Evolutionary conservation across 371 early-diverging fungal species (phyloP).

Genomic region (Haplosporangium sp.): DNA sequence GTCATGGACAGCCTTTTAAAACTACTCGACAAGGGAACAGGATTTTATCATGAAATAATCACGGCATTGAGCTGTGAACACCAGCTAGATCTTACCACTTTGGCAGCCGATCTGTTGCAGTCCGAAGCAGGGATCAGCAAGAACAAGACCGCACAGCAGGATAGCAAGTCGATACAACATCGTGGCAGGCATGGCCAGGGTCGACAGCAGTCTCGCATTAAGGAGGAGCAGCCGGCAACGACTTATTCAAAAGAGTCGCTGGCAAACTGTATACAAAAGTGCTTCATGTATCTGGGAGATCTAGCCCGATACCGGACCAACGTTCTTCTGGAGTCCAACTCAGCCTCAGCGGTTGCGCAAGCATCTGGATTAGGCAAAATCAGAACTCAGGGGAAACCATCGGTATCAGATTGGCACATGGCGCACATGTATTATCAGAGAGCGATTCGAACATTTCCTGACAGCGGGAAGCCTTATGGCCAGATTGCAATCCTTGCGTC

Average conservation of each 20-base stretch:
- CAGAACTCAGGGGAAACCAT: constrained; percentile 17
- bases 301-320: constrained; percentile 57
- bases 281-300: constrained; percentile 58
- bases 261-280: constrained; percentile 57
- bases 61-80: constrained; percentile 39
- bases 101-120: constrained; percentile 32
- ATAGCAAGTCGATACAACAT: constrained; percentile 1
- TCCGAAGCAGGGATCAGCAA: constrained; percentile 13
- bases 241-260: constrained; percentile 34
- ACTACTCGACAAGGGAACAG: constrained; percentile 48
- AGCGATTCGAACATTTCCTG: constrained; percentile 36
- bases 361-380: background rate
- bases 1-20: constrained; percentile 43
- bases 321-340: constrained; percentile 39
- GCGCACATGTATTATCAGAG: constrained; percentile 33
- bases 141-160: constrained; percentile 5
- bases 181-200: constrained; percentile 12
- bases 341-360: constrained; percentile 4
- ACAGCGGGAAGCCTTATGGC: constrained; percentile 57
- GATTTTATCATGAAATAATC: constrained; percentile 47
- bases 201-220: constrained; percentile 31
- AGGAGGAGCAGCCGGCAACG: constrained; percentile 17
- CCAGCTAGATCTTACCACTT: constrained; percentile 24
- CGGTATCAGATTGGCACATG: constrained; percentile 38
- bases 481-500: constrained; percentile 59